Base-by-base conservation (phyloP, 768 basidiomycete species). In the Podaxis rugospora region DNA sequence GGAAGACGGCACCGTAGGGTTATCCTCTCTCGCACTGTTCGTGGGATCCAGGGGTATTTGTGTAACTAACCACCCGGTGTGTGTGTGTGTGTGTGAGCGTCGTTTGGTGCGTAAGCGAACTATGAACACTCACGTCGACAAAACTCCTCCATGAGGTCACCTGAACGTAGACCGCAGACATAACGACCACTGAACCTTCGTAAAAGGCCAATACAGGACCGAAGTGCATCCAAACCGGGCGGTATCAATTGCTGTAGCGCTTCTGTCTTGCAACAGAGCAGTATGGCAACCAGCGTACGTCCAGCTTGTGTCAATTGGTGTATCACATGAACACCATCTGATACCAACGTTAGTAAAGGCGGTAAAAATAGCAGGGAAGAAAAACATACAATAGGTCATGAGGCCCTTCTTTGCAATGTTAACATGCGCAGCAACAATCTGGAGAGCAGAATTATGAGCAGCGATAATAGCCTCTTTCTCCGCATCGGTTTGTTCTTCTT, bases 291-390 rank as follows among this genome's bases (percentile, higher is more conserved):
- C 16, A 97, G 80, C 1, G 95, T 95, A 53, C 95, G 84, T 6
- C 95, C 95, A 23, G 94, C 94, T 69, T 95, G 93, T 3, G 94
- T 95, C 62, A 96, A 78, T 71, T 97, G 95, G 70, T 97, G 94
- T 50, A 97, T 96, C 62, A 95, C 93, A 71, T 95, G 93, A 0
- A 96, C 93, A 2, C 94, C 94, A 72, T 94, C 93, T 95, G 68
- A 5, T 59, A 63, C 57, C 62, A 62, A 39, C 11, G 16, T 42
- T 51, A 65, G 51, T 57, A 27, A 63, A 51, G 25, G 18, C 42
- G 21, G 13, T 44, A 25, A 47, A 52, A 51, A 50, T 27, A 66
- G n/a, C 50, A 16, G 53, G 59, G 51, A 44, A 55, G 61, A 47
- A 65, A 65, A 39, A 81, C 92, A 75, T 66, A 94, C 92, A 96